A percentile compares a stretch with the other conserved stretches of the same genome.
These are phyloP conservation scores for Cladosporium velox DNA, from an alignment of 2,329 filamentous ascomycete species.

Conservation along the genomic window DNA sequence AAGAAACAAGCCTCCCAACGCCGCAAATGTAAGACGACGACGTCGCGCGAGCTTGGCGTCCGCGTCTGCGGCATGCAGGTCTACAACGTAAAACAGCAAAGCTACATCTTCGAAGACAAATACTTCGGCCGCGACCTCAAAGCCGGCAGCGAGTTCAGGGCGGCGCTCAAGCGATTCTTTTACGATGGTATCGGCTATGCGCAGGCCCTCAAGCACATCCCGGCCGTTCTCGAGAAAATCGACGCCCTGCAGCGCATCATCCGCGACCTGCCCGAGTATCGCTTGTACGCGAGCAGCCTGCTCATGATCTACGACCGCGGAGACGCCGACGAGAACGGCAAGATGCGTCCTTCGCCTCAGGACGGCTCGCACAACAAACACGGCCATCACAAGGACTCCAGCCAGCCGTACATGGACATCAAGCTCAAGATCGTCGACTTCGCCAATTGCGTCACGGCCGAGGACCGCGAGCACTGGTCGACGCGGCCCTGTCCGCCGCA, in stretches of 20 bases:
- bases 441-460: constrained; percentile 91
- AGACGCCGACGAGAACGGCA: constrained; percentile 53
- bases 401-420: constrained; percentile 51
- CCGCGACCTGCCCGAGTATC: constrained; percentile 75
- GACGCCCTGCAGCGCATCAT: constrained; percentile 82
- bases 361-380: background rate
- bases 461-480: constrained; percentile 60
- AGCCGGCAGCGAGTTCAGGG: constrained; percentile 84
- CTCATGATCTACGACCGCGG: constrained; percentile 97
- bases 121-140: constrained; percentile 91
- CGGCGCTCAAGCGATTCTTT: constrained; percentile 83
- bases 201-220: constrained; percentile 83
- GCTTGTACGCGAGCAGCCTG: constrained; percentile 92
- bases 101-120: constrained; percentile 96
- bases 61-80: constrained; percentile 94
- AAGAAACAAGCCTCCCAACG: constrained; percentile 94
- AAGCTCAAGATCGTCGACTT: constrained; percentile 98
- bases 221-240: constrained; percentile 81
- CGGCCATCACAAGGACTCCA: background rate
- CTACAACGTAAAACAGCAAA: constrained; percentile 82
- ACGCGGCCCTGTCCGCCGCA: constrained; percentile 70
- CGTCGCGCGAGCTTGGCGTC: constrained; percentile 86
- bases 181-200: constrained; percentile 83
- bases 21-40: constrained; percentile 89
- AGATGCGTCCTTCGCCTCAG: constrained; percentile 29